phyloP scores from a whole-genome alignment of 208 protist species.

The Dictyostelium gargantuum region DNA sequence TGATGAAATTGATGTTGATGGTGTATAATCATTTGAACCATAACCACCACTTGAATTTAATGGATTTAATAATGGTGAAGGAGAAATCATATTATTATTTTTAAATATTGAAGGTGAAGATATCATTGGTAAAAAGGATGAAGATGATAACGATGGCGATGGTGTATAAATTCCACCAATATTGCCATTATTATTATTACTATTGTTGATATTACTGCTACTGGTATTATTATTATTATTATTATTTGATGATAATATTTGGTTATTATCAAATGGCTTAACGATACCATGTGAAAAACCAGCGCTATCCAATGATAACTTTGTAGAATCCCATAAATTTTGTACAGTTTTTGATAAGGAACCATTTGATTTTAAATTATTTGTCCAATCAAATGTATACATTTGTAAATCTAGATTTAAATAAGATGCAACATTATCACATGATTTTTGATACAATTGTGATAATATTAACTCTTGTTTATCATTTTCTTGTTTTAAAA shows the following conservation, averaged over 20 bases:
- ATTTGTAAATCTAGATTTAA: slow-evolving; percentile 29
- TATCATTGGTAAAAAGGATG: not conserved
- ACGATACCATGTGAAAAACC: not conserved
- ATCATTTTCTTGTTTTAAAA: not conserved
- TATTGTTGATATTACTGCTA: not conserved
- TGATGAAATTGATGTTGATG: not conserved
- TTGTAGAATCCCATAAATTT: not conserved
- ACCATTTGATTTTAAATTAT: slow-evolving; percentile 20
- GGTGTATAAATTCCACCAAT: not conserved
- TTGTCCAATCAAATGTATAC: slow-evolving; percentile 5
- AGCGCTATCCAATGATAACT: not conserved
- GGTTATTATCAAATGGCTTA: not conserved
- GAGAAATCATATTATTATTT: not conserved
- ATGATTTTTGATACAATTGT: slow-evolving; percentile 34
- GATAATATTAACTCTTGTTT: not conserved
- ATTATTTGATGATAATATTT: not conserved
- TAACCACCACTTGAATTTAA: not conserved
- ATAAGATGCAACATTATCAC: not conserved
- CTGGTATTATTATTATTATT: not conserved
- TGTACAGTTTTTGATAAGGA: slow-evolving; percentile 28
- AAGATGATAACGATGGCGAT: not conserved
- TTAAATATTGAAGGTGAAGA: not conserved
- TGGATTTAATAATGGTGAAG: not conserved
- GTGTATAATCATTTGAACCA: not conserved
- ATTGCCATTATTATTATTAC: not conserved